Percentiles rank a stretch among this genome's conserved stretches.
phyloP scores from a whole-genome alignment of 345 rosid species.

The Salix koriyanagi region DNA sequence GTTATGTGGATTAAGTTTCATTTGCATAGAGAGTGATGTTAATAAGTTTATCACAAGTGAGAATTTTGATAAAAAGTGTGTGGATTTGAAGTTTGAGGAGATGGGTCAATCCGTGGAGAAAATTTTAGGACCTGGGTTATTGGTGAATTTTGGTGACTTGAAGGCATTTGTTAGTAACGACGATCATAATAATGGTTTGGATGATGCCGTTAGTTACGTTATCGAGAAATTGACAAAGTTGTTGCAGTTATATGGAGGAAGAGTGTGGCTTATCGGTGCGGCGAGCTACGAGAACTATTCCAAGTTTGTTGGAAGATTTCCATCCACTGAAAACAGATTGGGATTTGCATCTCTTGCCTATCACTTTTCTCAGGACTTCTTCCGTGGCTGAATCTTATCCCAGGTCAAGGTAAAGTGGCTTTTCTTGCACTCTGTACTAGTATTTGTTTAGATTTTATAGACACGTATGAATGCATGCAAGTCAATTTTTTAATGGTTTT shows the following conservation, averaged over 20 bases:
- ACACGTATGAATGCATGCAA: neutral
- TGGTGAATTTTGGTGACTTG: conserved; percentile 54
- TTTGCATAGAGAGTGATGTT: conserved; percentile 44
- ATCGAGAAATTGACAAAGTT: conserved; percentile 40
- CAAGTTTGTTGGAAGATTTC: conserved; percentile 45
- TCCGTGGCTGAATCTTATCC: conserved; percentile 48
- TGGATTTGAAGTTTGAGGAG: conserved; percentile 32
- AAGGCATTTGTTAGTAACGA: conserved; percentile 22
- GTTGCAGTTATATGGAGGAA: conserved; percentile 34
- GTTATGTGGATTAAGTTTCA: conserved; percentile 34
- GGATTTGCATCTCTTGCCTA: conserved; percentile 63
- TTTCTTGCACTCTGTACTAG: neutral
- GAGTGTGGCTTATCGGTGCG: conserved; percentile 49
- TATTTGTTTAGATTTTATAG: neutral
- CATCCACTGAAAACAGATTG: conserved; percentile 49
- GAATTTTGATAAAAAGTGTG: conserved; percentile 17
- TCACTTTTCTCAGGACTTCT: conserved; percentile 39
- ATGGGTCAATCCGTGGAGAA: conserved; percentile 21
- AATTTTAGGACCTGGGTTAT: conserved; percentile 30
- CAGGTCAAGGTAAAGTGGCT: conserved; percentile 56
- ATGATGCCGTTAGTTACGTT: conserved; percentile 23
- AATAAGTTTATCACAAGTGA: conserved; percentile 20
- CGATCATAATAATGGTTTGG: neutral
- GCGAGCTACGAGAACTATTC: conserved; percentile 46
- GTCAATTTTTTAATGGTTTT: neutral